phyloP scores from a whole-genome alignment of 176 grass and related monocot genomes.

The Musa acuminata region DNA sequence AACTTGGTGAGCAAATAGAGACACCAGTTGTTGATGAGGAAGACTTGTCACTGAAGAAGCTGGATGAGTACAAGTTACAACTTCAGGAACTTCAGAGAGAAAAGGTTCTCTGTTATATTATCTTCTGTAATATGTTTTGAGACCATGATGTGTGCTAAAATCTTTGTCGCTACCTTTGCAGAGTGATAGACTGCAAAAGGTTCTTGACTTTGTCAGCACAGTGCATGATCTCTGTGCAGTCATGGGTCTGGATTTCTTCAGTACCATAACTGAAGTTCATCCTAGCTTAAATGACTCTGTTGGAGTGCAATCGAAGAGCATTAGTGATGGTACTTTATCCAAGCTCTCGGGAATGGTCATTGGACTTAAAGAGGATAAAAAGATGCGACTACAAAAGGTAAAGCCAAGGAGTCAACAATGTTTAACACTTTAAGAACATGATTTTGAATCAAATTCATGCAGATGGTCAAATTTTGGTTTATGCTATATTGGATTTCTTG shows the following conservation, averaged over 20 bases:
- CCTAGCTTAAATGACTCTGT: conserved; percentile 69
- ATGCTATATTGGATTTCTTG: background rate
- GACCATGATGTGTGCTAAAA: background rate
- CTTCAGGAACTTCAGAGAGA: conserved; percentile 95
- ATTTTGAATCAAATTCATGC: background rate
- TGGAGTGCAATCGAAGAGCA: conserved; percentile 68
- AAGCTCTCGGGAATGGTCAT: conserved; percentile 71
- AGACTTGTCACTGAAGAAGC: conserved; percentile 68
- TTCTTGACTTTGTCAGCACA: conserved; percentile 83
- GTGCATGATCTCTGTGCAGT: conserved; percentile 94
- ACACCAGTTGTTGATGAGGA: conserved; percentile 71
- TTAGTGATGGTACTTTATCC: conserved; percentile 80
- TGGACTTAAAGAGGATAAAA: conserved; percentile 88
- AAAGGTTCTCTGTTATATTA: conserved; percentile 43
- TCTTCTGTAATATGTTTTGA: background rate
- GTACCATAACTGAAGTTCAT: conserved; percentile 88
- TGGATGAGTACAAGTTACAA: conserved; percentile 78
- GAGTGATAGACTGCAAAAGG: conserved; percentile 81
- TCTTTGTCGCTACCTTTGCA: conserved; percentile 10
- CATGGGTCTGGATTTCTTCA: conserved; percentile 83
- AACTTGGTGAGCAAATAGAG: conserved; percentile 53
- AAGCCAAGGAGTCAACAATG: background rate
- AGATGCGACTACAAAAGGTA: conserved; percentile 76
- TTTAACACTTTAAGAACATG: background rate
- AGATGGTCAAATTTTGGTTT: background rate